Base-by-base conservation (phyloP, 805 yeast genomes). In the Cyberlindnera lachancei region DNA sequence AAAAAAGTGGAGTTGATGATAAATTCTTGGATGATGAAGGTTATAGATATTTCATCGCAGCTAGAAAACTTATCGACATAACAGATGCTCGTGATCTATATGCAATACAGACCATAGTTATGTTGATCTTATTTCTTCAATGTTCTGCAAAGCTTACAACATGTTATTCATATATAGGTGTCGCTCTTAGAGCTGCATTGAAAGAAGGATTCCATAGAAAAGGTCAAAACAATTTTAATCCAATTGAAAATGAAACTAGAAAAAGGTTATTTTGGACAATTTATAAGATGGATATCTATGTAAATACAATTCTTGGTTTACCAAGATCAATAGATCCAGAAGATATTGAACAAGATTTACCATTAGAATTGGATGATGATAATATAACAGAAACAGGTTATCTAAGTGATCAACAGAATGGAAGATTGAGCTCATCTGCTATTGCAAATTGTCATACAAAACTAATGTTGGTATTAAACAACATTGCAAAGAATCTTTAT, bases 261-360 rank as follows among this genome's bases (percentile, higher is more conserved):
- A 87, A 86, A 55, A 66, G 96, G 37, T 59, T 88, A 25, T 87
- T 87, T 53, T 87, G 90, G 83, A 80, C 95, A 2, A 79, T 87
- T 40, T 81, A 83, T 54, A 87, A 87, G 53, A 81, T 86, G 80
- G 96, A 88, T 50, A 75, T 85, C 27, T 87, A 88, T 53, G 83
- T 86, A 47, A 84, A 83, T 53, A 81, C 95, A 7, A 76, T 87
- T 61, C 54, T 88, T 42, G 96, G 95, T 2, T 63, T 87, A 31
- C 96, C 96, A 1, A 63, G 85, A 36, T 73, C 87, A 3, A 71
- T 86, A 13, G 63, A 73, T 30, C 81, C 79, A 39, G 83, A 78
- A 40, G 94, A 85, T 44, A 77, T 84, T 42, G 95, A 87, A 57
- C 96, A 87, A 54, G 88, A 80, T 31, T 64, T 85, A 41, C 96